Evolutionary conservation across 2,329 filamentous ascomycete species (phyloP), one percentile per base, ranked within the genome.

Genomic region (Hypoxylon sp.): DNA sequence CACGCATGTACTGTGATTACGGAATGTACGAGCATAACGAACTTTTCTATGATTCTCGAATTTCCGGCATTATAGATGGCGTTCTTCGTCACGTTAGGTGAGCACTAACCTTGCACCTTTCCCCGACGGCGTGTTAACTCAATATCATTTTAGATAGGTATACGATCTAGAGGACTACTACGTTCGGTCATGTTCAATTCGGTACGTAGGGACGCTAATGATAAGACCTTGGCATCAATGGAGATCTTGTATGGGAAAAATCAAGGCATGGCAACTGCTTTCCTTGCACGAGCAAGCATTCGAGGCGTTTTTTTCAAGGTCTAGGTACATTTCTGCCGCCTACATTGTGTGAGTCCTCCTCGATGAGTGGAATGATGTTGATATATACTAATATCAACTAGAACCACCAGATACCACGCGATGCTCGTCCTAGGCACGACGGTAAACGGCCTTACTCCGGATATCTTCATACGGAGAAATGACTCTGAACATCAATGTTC

Each of bases 391-490:
- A 70, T 45, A 9, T 19, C 12, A 3, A n/a, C 19, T 27, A 52
- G 64, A 68, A n/a, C n/a, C n/a, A n/a, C n/a, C 57, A 58, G 29
- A 60, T 43, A 54, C 60, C 57, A 63, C 65, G 58, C 63, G 68
- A 67, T 67, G 67, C 41, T 71, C 67, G 76, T 78, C 76, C 74
- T 76, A 65, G 74, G 75, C 72, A 77, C 39, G 75, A 78, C 76
- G 67, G 58, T 68, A 78, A 78, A 78, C 71, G 71, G 74, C 74
- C 72, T 61, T 47, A 46, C 37, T 25, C 19, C 61, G 69, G 56
- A 48, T 65, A 57, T 47, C 12, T 56, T 39, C 25, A 56, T n/a
- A 45, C 45, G 54, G 45, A 56, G 41, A 9, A 12, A 21, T 27
- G 9, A 32, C 53, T 70, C 55, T 50, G 48, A 54, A 50, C 19